Evolutionary conservation across 768 basidiomycete genomes (phyloP), one percentile per base, ranked within the genome.

Genomic region (Sarcomyxa edulis): DNA sequence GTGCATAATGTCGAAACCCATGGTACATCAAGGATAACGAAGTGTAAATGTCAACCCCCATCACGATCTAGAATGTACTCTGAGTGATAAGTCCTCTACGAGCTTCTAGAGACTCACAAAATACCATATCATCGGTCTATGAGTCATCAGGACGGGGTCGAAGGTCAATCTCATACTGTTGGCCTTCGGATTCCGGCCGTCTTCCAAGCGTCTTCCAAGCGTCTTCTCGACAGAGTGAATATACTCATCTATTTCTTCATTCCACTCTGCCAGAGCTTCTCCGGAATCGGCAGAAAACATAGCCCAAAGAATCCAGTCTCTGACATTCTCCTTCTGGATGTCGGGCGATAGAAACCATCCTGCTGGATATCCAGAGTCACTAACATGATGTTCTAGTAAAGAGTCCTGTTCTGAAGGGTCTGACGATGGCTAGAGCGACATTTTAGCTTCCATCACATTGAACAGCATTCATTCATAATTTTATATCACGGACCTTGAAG

Each of bases 91-190:
- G n/a, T n/a, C n/a, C n/a, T n/a, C n/a, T n/a, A n/a, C n/a, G n/a
- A n/a, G n/a, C n/a, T n/a, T n/a, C n/a, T n/a, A n/a, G n/a, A n/a
- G 16, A 62, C 76, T 40, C 42, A 79, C 80, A 29, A 60, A 45
- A 48, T 84, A 84, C 81, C 81, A 84, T 4, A 77, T n/a, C 19
- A 84, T 49, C 9, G 81, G 81, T 20, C 81, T 55, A 52, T 81
- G 80, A 2, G 65, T 11, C 54, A 64, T 69, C 8, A 48, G 41
- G n/a, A 84, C 79, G 0, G 71, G 71, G 46, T 83, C 81, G 7
- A 80, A 52, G 0, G 74, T 74, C 33, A 72, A 48, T 36, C 72
- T 65, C 65, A 81, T 75, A 43, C 64, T 67, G 20, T 54, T 57
- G 4, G 68, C 53, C 8, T 53, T 55, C 8, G 55, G 42, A 19